Evolutionary conservation across 257 asterid genomes (phyloP), one percentile per base, ranked within the genome.

Genomic region (Voacanga thouarsii): DNA sequence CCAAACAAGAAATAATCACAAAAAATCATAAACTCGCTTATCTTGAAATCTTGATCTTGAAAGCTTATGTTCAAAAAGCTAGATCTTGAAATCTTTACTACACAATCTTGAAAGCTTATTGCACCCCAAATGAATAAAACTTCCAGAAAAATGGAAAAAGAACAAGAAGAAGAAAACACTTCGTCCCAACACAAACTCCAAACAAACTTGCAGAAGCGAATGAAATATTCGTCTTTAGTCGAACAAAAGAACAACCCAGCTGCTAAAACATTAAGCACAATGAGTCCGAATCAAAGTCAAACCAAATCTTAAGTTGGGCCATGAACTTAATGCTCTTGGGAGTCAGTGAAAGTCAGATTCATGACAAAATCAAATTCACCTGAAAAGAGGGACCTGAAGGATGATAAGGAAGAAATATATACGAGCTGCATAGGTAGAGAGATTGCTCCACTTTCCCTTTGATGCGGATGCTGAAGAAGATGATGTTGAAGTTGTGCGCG

Each of bases 351-450:
- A 14, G 9, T 39, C 12, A 59, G 21, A 26, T 50, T 15, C 18
- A 14, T 28, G 23, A n/a, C 9, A 11, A 26, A 23, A 11, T 39
- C n/a, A 68, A 28, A 19, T 57, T 73, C 79, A 95, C 99, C 98
- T 91, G 92, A 95, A 95, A 70, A 95, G 97, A 33, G 99, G 99
- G 61, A 95, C 86, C 89, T 95, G 99, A 47, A 95, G 87, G 79
- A 91, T 72, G 79, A 95, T 86, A 71, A 93, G 86, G 12, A 90
- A 57, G 82, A 93, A 90, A 74, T 77, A 93, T 4, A 86, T 43
- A 77, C 93, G 88, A 84, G 88, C 80, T 26, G 99, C 94, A 76
- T 95, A 83, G 57, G 78, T 89, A 21, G 97, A 85, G 49, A 93
- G 86, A 77, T 90, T 80, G 80, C 84, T 78, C 98, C 97, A 95